Conservation (phyloP, 176 grass and related monocot species). For the Lolium perenne region DNA sequence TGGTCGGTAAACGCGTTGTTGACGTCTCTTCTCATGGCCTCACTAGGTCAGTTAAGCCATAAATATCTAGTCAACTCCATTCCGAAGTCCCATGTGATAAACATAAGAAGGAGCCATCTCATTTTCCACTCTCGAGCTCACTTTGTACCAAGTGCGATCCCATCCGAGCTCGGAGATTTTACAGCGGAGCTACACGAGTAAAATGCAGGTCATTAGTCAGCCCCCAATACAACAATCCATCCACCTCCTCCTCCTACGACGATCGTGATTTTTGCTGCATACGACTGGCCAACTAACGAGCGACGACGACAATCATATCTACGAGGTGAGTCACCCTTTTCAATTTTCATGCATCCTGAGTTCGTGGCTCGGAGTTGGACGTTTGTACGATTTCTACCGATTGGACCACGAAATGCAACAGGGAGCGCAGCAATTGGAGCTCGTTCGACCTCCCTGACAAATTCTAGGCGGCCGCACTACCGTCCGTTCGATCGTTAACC, state of each 20-base stretch:
- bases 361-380: neutral
- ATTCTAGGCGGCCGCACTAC: neutral
- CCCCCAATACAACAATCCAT: neutral
- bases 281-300: neutral
- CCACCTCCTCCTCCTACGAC: neutral
- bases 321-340: no score
- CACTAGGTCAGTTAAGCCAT: neutral
- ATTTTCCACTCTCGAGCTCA: neutral
- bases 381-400: neutral
- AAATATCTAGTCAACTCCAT: neutral
- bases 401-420: neutral
- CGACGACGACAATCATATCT: no score
- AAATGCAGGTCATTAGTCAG: slow-evolving; percentile 16
- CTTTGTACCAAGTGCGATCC: slow-evolving; percentile 29
- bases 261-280: neutral
- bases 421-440: neutral
- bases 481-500: neutral
- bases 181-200: slow-evolving; percentile 3
- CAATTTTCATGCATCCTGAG: no score
- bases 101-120: neutral
- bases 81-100: neutral
- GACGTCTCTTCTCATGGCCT: neutral
- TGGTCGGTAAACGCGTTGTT: neutral
- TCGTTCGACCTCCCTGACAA: neutral
- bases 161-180: neutral